These are phyloP conservation scores for Populus tremula DNA, from an alignment of 345 rosid species.

Conservation along the genomic window DNA sequence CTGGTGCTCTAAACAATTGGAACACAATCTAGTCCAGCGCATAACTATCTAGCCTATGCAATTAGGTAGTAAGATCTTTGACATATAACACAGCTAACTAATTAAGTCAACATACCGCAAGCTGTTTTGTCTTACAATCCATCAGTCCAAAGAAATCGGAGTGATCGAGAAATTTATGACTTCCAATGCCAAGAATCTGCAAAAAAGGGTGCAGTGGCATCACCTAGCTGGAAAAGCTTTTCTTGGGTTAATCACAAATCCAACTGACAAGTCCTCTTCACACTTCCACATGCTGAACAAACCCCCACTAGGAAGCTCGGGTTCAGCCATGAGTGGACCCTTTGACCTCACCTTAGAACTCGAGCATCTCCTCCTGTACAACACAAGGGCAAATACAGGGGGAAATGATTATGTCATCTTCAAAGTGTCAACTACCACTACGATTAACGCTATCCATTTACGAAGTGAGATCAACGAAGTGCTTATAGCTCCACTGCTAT, in stretches of 20 bases:
- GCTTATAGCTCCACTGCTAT: constrained; percentile 41
- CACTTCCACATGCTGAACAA: constrained; percentile 30
- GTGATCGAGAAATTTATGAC: constrained; percentile 10
- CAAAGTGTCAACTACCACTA: constrained; percentile 63
- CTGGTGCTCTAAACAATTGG: background rate
- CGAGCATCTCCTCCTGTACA: constrained; percentile 63
- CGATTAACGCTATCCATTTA: constrained; percentile 50
- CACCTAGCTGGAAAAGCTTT: constrained; percentile 21
- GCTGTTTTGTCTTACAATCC: constrained; percentile 15
- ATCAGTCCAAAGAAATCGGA: constrained; percentile 14
- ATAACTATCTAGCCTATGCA: constrained; percentile 1
- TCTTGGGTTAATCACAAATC: constrained; percentile 36
- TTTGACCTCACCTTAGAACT: constrained; percentile 50
- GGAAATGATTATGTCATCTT: constrained; percentile 66
- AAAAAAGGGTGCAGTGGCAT: constrained; percentile 23
- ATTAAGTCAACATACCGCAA: constrained; percentile 12
- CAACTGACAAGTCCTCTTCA: constrained; percentile 40
- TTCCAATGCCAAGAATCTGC: constrained; percentile 33
- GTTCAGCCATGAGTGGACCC: constrained; percentile 52
- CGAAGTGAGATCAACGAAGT: constrained; percentile 35
- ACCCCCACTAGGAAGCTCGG: constrained; percentile 38
- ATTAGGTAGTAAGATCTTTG: constrained; percentile 3
- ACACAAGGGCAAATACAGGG: constrained; percentile 70
- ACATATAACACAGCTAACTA: constrained; percentile 11
- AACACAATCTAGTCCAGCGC: background rate